Evolutionary conservation across 1,284 basidiomycete genomes (phyloP).

Genomic region (Cryptococcus sp.): DNA sequence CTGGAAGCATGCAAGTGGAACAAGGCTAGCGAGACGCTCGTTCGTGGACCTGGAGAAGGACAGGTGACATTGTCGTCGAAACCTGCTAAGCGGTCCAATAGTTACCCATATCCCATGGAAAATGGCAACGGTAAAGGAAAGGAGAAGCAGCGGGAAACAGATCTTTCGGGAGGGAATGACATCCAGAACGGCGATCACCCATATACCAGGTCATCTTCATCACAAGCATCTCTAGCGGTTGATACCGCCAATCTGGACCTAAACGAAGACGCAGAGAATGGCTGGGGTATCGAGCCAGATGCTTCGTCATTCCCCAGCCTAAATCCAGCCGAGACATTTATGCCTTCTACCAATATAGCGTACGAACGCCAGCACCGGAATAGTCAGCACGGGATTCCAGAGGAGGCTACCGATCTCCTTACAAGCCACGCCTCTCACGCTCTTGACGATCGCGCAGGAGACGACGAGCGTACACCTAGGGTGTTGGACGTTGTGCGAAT

Average conservation of each 20-base stretch:
- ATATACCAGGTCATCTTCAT: not conserved
- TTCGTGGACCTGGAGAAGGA: constrained; percentile 45
- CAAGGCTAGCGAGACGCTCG: constrained; percentile 42
- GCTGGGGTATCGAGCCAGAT: constrained; percentile 4
- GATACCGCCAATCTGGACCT: not conserved
- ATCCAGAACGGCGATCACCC: not conserved
- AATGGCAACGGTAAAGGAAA: constrained; percentile 22
- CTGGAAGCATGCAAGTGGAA: constrained; percentile 53
- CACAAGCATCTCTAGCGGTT: not conserved
- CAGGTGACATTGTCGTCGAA: constrained; percentile 46
- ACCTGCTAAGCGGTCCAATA: not conserved
- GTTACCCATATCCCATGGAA: not conserved
- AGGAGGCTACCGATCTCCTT: not conserved
- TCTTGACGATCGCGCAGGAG: not conserved
- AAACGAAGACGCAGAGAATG: constrained; percentile 7
- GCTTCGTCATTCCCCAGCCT: not conserved
- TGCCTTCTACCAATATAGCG: constrained; percentile 25
- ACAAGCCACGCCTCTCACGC: not conserved
- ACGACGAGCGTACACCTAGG: constrained; percentile 14
- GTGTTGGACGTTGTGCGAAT: constrained; percentile 47
- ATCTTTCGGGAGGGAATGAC: not conserved
- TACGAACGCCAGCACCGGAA: constrained; percentile 13
- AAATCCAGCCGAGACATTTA: constrained; percentile 14
- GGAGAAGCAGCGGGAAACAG: constrained; percentile 8
- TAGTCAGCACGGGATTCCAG: not conserved